These are phyloP conservation scores for Zhuliangozyma parablackwelliae DNA, from an alignment of 1,139 yeast genomes.

Conservation along the genomic window DNA sequence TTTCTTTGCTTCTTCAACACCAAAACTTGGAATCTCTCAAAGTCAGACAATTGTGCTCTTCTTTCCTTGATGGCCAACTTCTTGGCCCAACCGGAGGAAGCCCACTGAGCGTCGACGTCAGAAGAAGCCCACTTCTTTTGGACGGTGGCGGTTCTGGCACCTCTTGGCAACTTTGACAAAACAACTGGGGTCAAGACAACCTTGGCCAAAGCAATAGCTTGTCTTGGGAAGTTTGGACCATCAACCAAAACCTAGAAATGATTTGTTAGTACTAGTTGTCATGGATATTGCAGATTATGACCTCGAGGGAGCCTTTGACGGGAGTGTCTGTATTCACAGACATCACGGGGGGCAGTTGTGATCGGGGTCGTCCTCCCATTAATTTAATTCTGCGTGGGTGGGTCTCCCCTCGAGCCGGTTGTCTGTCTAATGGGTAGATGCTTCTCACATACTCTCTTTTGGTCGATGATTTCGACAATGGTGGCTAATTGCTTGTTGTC, in stretches of 20 bases:
- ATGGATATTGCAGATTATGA: background rate
- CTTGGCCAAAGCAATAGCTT: slow-evolving; percentile 81
- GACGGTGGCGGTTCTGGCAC: slow-evolving; percentile 82
- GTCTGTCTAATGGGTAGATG: too few species aligned
- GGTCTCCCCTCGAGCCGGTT: background rate
- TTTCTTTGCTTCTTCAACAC: slow-evolving; percentile 97
- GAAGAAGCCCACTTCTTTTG: slow-evolving; percentile 93
- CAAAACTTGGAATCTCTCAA: slow-evolving; percentile 99
- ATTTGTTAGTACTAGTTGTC: slow-evolving; percentile 20
- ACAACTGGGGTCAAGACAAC: slow-evolving; percentile 92
- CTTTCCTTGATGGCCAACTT: slow-evolving; percentile 92
- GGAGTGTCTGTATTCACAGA: too few species aligned
- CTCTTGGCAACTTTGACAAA: slow-evolving; percentile 84
- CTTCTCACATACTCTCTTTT: slow-evolving; percentile 83
- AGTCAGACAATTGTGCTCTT: slow-evolving; percentile 90
- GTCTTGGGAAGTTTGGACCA: slow-evolving; percentile 96
- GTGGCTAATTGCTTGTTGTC: slow-evolving; percentile 82
- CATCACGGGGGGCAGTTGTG: background rate
- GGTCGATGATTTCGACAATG: slow-evolving; percentile 97
- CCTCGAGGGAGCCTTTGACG: too few species aligned
- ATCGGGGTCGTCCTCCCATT: background rate
- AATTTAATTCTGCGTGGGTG: background rate
- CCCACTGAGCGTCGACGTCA: slow-evolving; percentile 87
- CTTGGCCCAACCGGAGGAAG: slow-evolving; percentile 94
- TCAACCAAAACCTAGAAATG: slow-evolving; percentile 72